Evolutionary conservation across 331 rosid species (phyloP).

Genomic region (Stylosanthes scabra): DNA sequence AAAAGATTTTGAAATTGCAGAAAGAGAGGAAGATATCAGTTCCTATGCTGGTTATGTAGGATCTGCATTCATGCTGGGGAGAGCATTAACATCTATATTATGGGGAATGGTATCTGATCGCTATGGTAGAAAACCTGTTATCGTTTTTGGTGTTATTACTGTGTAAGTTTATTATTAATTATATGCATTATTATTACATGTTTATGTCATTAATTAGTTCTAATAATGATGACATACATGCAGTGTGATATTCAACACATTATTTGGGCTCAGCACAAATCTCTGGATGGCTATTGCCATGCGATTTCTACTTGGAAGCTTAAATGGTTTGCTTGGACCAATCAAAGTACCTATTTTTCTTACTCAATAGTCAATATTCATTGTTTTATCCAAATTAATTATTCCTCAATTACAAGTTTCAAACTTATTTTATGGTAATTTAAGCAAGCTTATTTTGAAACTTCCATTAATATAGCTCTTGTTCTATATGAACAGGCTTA

Average conservation of each 20-base stretch:
- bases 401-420: no score
- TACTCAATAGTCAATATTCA: no score
- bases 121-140: slow-evolving; percentile 69
- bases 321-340: slow-evolving; percentile 67
- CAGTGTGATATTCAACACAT: slow-evolving; percentile 80
- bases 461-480: not conserved
- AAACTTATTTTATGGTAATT: not conserved
- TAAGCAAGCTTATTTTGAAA: not conserved
- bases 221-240: no score
- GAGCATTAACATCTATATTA: slow-evolving; percentile 72
- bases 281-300: slow-evolving; percentile 85
- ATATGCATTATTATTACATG: no score
- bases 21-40: slow-evolving; percentile 78
- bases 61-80: slow-evolving; percentile 82
- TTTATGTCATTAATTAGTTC: no score
- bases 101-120: slow-evolving; percentile 92
- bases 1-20: slow-evolving; percentile 77
- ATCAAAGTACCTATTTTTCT: slow-evolving; percentile 55
- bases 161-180: no score
- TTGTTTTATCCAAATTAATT: no score
- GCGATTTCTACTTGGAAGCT: slow-evolving; percentile 47
- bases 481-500: slow-evolving; percentile 68
- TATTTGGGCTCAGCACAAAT: slow-evolving; percentile 81
- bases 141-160: slow-evolving; percentile 41
- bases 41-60: slow-evolving; percentile 90